Evolutionary conservation across 2,329 filamentous ascomycete species (phyloP).

Genomic region (Sporothrix sp.): DNA sequence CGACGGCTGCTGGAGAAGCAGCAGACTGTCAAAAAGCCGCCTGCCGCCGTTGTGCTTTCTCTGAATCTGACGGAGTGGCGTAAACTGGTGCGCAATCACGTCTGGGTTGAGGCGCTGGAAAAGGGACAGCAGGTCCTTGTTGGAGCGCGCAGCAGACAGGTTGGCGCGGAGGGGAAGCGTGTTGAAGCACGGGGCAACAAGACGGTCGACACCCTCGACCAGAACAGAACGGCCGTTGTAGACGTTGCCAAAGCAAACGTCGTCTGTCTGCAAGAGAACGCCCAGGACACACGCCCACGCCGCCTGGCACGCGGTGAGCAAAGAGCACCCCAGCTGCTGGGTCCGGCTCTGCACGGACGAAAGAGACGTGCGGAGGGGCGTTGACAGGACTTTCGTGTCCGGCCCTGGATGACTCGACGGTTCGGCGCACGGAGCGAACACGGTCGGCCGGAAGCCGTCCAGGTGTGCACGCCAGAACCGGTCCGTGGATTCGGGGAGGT

Average conservation of each 20-base stretch:
- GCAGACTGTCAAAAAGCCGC: slow-evolving; percentile 66
- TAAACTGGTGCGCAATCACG: slow-evolving; percentile 60
- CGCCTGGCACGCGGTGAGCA: slow-evolving; percentile 60
- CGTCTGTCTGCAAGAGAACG: slow-evolving; percentile 42
- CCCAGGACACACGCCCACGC: slow-evolving; percentile 60
- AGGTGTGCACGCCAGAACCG: slow-evolving; percentile 58
- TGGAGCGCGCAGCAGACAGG: slow-evolving; percentile 37
- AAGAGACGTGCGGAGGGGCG: slow-evolving; percentile 30
- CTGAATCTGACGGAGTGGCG: slow-evolving; percentile 64
- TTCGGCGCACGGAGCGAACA: slow-evolving; percentile 6
- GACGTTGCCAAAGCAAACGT: slow-evolving; percentile 82
- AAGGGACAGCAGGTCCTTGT: slow-evolving; percentile 37
- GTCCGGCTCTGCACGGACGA: slow-evolving; percentile 38
- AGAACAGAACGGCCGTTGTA: slow-evolving; percentile 64
- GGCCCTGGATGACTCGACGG: not conserved
- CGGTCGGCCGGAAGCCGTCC: slow-evolving; percentile 33
- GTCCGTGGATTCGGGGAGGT: slow-evolving; percentile 39
- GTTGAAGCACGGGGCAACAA: slow-evolving; percentile 90
- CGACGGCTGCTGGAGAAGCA: slow-evolving; percentile 63
- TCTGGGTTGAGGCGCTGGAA: slow-evolving; percentile 37
- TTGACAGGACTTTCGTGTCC: slow-evolving; percentile 14
- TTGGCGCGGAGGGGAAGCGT: slow-evolving; percentile 64
- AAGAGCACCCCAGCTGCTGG: slow-evolving; percentile 46
- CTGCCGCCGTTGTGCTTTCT: slow-evolving; percentile 32
- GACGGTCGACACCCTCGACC: slow-evolving; percentile 54